Evolutionary conservation across 306 rosid species (phyloP).

Genomic region (Oemleria cerasiformis): DNA sequence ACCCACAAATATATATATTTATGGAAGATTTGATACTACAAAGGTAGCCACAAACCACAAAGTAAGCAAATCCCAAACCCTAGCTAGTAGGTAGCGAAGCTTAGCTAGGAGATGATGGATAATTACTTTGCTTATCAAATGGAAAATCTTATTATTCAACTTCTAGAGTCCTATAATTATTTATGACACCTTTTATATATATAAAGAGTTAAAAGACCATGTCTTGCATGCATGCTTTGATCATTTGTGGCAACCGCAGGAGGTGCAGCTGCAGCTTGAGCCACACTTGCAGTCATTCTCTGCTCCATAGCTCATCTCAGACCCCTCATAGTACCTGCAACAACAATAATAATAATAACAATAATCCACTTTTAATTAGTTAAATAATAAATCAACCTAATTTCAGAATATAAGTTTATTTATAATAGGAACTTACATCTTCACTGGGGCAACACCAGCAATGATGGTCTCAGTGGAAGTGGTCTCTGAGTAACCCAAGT

Average conservation of each 20-base stretch:
- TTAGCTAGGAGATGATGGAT: background rate
- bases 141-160: background rate
- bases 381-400: background rate
- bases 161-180: background rate
- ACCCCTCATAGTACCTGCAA: slow-evolving; percentile 12
- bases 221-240: background rate
- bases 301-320: slow-evolving; percentile 29
- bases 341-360: background rate
- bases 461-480: slow-evolving; percentile 24
- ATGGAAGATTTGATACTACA: background rate
- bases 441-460: slow-evolving; percentile 31
- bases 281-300: slow-evolving; percentile 30
- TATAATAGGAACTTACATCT: slow-evolving; percentile 22
- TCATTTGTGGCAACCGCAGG: slow-evolving; percentile 28
- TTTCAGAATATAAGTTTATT: background rate
- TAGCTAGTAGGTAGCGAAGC: background rate
- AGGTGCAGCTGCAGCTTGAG: slow-evolving; percentile 25
- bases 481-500: slow-evolving; percentile 28
- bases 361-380: background rate
- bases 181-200: background rate
- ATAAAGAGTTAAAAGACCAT: background rate
- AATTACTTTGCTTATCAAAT: background rate
- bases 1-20: background rate
- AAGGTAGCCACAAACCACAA: slow-evolving; percentile 1
- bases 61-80: background rate